Base-by-base conservation (phyloP, 73 alveolate genomes). In the Uronychia binucleata region DNA sequence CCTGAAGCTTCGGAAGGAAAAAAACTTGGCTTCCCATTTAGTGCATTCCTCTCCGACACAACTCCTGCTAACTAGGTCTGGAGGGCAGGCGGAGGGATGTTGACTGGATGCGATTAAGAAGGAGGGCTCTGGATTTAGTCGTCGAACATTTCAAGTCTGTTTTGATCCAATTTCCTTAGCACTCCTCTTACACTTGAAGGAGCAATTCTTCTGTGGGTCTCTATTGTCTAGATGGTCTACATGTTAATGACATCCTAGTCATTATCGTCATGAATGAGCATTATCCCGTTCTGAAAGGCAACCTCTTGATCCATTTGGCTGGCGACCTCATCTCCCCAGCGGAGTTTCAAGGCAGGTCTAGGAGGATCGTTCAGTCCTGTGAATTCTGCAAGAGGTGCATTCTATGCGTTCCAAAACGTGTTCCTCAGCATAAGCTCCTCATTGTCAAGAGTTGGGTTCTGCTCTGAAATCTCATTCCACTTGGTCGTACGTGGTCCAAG, bases 381-480 rank as follows among this genome's bases (percentile, higher is more conserved):
- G 75, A 92, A 78, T 84, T 86, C 91, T 25, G 83, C 93, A 58
- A 87, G 74, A 28, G 90, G 89, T 30, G 95, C 93, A 85, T 77
- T 84, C 74, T 92, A 77, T 11, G 97, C 88, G 85, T 92, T 92
- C 78, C 84, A 57, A 80, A 77, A 93, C 0, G 95, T 94, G 85
- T 91, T 91, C 28, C 96, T 79, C 1, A 91, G 46, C 14, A 94
- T 89, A 26, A 90, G 79, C 85, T 94, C 98, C 60, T 91, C 96
- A 76, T 85, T 86, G 60, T 91, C 94, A 33, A 88, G 91, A 34
- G 84, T 89, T 31, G 90, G 81, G 57, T 77, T 85, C 57, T 57
- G n/a, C 75, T 79, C 95, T 34, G 86, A 78, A 77, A 80, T 88
- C 74, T 92, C 92, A 32, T 90, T 87, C 96, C 98, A 94, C 29